Evolutionary conservation across 768 basidiomycete genomes (phyloP).

Genomic region (Amanita thiersii): DNA sequence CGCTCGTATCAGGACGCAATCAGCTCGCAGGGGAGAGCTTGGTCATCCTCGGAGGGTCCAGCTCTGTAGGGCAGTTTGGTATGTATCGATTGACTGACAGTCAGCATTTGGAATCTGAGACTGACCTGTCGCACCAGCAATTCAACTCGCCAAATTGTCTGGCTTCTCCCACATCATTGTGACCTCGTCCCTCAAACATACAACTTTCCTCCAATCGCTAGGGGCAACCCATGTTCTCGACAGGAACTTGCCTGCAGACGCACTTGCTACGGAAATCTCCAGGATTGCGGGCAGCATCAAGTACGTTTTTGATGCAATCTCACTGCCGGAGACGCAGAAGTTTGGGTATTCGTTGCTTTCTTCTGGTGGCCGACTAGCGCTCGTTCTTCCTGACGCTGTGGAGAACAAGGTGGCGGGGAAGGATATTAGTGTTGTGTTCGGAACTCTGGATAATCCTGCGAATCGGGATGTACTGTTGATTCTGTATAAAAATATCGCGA

Average conservation of each 20-base stretch:
- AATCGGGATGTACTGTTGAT: conserved; percentile 7
- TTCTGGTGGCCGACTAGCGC: conserved; percentile 25
- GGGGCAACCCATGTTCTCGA: conserved; percentile 34
- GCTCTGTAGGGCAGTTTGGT: conserved; percentile 17
- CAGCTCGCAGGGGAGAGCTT: conserved; percentile 9
- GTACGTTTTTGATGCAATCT: conserved; percentile 22
- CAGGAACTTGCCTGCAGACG: conserved; percentile 7
- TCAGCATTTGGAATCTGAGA: background rate
- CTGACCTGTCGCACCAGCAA: conserved; percentile 23
- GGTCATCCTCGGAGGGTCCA: conserved; percentile 16
- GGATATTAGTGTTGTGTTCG: conserved; percentile 5
- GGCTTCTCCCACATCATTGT: conserved; percentile 35
- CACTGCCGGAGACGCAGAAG: conserved; percentile 28
- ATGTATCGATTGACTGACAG: conserved; percentile 2
- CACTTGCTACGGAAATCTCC: conserved; percentile 9
- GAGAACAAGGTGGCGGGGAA: conserved; percentile 11
- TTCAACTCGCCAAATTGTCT: conserved; percentile 30
- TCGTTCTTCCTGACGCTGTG: conserved; percentile 16
- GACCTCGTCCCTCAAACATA: conserved; percentile 22
- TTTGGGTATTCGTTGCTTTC: conserved; percentile 26
- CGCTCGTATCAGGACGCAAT: conserved; percentile 15
- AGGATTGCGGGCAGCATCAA: conserved; percentile 15
- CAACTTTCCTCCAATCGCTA: conserved; percentile 22
- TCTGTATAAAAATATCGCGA: conserved; percentile 10
- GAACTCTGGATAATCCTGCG: conserved; percentile 9